Evolutionary conservation across 2,329 filamentous ascomycete species (phyloP).

Genomic region (Magnaporthales sp.): DNA sequence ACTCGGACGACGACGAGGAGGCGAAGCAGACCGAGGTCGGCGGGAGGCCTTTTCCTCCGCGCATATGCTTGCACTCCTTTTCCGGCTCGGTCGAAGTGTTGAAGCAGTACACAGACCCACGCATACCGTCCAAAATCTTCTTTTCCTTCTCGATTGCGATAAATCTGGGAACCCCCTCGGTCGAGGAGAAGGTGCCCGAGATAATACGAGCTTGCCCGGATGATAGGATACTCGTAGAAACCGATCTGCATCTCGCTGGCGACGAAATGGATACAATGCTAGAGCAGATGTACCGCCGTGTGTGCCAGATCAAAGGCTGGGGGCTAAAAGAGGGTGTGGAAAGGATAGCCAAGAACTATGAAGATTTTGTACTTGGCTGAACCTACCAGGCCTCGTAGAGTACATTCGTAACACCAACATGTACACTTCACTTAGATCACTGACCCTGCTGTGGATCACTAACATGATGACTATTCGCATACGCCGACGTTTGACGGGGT

Average conservation of each 20-base stretch:
- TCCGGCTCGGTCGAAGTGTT: conserved; percentile 69
- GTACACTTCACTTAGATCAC: not conserved
- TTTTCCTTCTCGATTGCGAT: conserved; percentile 83
- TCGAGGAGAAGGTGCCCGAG: conserved; percentile 42
- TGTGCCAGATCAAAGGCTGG: conserved; percentile 78
- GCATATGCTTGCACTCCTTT: conserved; percentile 91
- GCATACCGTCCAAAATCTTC: conserved; percentile 68
- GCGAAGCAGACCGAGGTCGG: conserved; percentile 11
- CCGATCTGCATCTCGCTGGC: conserved; percentile 80
- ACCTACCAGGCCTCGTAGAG: not conserved
- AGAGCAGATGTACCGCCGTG: conserved; percentile 64
- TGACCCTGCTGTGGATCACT: too few relatives aligned
- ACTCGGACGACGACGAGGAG: conserved; percentile 19
- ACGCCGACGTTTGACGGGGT: too few relatives aligned
- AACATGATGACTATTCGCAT: too few relatives aligned
- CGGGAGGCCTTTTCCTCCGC: conserved; percentile 66
- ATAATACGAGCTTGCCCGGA: conserved; percentile 69
- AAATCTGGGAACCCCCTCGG: conserved; percentile 56
- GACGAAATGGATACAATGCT: conserved; percentile 69
- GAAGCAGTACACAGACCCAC: conserved; percentile 66
- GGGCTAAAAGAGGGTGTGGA: conserved; percentile 59
- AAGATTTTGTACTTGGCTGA: conserved; percentile 61
- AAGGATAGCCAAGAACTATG: conserved; percentile 66
- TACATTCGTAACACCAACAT: not conserved
- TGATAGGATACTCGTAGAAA: conserved; percentile 75